Percentiles rank a stretch among this genome's conserved stretches.
phyloP scores from a whole-genome alignment of 148 eudicot genomes.

The Mesembryanthemum crystallinum region DNA sequence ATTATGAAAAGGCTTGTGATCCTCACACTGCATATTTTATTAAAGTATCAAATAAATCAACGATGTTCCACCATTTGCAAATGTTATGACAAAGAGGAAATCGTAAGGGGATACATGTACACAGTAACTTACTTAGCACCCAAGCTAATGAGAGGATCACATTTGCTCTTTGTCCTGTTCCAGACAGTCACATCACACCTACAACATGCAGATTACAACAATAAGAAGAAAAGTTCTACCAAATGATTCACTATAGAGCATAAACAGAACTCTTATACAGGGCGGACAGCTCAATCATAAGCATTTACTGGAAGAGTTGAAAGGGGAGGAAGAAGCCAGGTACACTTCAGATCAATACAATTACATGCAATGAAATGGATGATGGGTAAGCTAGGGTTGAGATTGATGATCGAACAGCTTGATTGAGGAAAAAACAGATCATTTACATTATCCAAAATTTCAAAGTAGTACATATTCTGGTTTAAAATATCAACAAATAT shows the following conservation, averaged over 20 bases:
- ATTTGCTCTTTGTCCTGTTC: constrained; percentile 97
- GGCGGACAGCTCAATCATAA: no score
- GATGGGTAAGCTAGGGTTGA: no score
- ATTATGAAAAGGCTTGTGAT: background rate
- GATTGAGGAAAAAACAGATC: no score
- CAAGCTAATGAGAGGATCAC: constrained; percentile 81
- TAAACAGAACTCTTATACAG: background rate
- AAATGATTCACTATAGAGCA: background rate
- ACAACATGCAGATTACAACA: constrained; percentile 20
- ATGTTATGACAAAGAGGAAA: background rate
- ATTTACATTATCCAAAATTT: no score
- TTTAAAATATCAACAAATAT: no score
- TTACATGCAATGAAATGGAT: no score
- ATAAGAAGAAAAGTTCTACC: background rate
- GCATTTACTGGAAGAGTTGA: no score
- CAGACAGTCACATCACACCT: constrained; percentile 90
- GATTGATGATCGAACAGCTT: background rate
- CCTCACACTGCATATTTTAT: background rate
- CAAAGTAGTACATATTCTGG: background rate
- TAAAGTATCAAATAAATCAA: background rate
- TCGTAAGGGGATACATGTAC: background rate
- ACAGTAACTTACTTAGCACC: constrained; percentile 83
- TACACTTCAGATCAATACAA: no score
- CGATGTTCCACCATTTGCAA: constrained; percentile 1
- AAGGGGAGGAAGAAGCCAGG: no score